Conservation (phyloP, 352 stramenopile species). For the Aphanomyces euteiches region DNA sequence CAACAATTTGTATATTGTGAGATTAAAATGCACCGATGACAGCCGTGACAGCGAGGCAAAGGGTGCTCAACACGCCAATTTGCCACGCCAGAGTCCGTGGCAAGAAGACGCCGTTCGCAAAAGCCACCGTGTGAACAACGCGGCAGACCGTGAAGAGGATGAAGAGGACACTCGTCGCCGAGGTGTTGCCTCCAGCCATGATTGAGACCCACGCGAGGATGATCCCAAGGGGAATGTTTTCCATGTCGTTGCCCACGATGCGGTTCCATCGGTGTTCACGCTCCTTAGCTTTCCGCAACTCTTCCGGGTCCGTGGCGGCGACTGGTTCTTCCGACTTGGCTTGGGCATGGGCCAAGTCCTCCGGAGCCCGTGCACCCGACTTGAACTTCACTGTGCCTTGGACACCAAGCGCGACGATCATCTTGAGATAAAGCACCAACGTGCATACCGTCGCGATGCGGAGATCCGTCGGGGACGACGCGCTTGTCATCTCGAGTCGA, state of each 20-base stretch:
- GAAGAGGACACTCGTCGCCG: slow-evolving; percentile 37
- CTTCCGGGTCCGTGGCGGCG: background rate
- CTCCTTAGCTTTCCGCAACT: background rate
- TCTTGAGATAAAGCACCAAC: background rate
- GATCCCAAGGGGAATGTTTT: slow-evolving; percentile 47
- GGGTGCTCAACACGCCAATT: slow-evolving; percentile 8
- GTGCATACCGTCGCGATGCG: background rate
- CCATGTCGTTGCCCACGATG: slow-evolving; percentile 56
- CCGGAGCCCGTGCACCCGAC: background rate
- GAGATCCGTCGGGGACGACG: no score
- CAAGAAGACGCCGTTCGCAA: slow-evolving; percentile 39
- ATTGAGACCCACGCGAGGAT: slow-evolving; percentile 33
- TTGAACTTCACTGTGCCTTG: background rate
- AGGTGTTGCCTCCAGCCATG: slow-evolving; percentile 37
- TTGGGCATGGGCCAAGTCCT: background rate
- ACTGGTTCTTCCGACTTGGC: no score
- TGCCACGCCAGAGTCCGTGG: slow-evolving; percentile 33
- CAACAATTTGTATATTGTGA: no score
- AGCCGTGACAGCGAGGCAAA: background rate
- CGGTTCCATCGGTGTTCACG: slow-evolving; percentile 46
- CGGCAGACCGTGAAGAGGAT: slow-evolving; percentile 44
- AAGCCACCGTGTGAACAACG: slow-evolving; percentile 43
- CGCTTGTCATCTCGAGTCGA: no score
- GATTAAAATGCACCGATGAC: background rate
- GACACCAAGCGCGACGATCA: background rate